phyloP scores from a whole-genome alignment of 176 grass and related monocot genomes.

The Carex cristatella region DNA sequence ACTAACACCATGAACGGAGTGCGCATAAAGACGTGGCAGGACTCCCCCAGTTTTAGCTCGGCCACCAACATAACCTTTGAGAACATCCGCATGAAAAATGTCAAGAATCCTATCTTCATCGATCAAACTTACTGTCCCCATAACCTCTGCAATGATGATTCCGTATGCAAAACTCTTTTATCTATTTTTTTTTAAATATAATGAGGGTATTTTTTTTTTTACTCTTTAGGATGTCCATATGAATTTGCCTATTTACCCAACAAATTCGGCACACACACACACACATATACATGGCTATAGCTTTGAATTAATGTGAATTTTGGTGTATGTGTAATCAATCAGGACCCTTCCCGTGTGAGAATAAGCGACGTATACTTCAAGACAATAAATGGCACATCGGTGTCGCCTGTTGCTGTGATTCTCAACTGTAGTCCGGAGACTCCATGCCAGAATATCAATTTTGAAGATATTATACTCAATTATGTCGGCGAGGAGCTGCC shows the following conservation, averaged over 20 bases:
- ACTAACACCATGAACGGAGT: constrained; percentile 42
- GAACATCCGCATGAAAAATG: constrained; percentile 49
- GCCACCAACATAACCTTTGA: constrained; percentile 49
- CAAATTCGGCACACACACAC: too few species aligned
- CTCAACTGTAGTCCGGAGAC: constrained; percentile 43
- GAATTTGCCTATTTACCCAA: too few species aligned
- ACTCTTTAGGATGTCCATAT: too few species aligned
- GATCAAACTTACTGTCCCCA: constrained; percentile 29
- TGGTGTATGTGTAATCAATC: background rate
- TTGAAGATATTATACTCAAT: constrained; percentile 41
- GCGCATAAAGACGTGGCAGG: constrained; percentile 76
- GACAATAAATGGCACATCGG: constrained; percentile 45
- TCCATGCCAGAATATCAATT: constrained; percentile 45
- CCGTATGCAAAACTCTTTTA: too few species aligned
- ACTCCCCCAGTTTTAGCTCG: constrained; percentile 38
- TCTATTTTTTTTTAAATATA: too few species aligned
- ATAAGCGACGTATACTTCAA: constrained; percentile 49
- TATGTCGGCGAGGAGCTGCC: constrained; percentile 11
- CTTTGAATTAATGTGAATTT: too few species aligned
- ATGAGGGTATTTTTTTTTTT: too few species aligned
- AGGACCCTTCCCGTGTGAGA: constrained; percentile 38
- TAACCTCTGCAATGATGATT: too few species aligned
- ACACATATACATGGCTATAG: too few species aligned
- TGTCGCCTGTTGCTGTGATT: constrained; percentile 37
- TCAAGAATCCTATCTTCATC: constrained; percentile 60